Conservation (phyloP, 176 grass and related monocot species). For the Melocanna baccifera region DNA sequence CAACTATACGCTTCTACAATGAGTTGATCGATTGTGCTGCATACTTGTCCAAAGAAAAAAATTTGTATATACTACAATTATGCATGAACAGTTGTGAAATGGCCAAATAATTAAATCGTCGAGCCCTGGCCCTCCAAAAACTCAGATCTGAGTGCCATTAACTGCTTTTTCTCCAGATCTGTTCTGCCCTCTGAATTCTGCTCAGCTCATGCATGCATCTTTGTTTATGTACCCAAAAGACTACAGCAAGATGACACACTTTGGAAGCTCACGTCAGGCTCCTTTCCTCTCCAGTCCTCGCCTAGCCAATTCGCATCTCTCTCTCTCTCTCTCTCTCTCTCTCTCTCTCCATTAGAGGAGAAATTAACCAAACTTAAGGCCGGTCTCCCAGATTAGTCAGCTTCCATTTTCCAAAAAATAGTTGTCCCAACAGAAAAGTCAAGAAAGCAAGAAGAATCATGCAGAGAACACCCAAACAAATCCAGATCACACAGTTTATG, state of each 20-base stretch:
- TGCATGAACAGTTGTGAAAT: constrained; percentile 15
- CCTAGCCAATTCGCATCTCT: not conserved
- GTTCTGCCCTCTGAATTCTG: constrained; percentile 31
- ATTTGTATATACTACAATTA: not conserved
- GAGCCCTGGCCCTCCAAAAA: constrained; percentile 2
- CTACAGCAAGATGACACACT: constrained; percentile 21
- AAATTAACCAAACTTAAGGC: not conserved
- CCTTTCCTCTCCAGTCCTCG: not conserved
- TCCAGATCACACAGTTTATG: not conserved
- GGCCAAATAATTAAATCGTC: constrained; percentile 33
- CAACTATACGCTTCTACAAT: not conserved
- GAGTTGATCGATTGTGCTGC: not conserved
- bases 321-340: not conserved
- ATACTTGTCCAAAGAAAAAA: not conserved
- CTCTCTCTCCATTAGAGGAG: not conserved
- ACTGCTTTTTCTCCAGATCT: constrained; percentile 39
- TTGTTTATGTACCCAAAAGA: constrained; percentile 15
- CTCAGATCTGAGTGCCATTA: constrained; percentile 45
- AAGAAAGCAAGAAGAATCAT: not conserved
- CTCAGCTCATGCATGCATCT: constrained; percentile 26
- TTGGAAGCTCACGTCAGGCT: constrained; percentile 36
- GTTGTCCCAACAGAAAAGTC: not conserved
- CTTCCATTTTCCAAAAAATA: not conserved
- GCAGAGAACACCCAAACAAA: not conserved
- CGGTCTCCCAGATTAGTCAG: not conserved